These are phyloP conservation scores for Epichloe aotearoae DNA, from an alignment of 2,329 filamentous ascomycete species.

Conservation along the genomic window DNA sequence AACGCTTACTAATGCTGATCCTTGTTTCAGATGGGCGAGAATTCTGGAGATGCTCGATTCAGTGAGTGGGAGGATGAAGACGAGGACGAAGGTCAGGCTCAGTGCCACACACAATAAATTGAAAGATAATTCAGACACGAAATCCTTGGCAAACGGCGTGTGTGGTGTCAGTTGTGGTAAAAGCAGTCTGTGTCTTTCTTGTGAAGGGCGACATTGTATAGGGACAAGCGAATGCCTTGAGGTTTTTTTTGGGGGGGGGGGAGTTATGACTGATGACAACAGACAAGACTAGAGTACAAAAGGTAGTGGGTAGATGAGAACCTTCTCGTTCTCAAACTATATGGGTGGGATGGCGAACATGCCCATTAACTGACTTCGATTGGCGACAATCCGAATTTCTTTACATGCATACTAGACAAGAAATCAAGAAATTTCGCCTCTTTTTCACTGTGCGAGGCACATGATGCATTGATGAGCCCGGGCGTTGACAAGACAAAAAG, in stretches of 20 bases:
- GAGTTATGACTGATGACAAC: constrained; percentile 6
- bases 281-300: constrained; percentile 1
- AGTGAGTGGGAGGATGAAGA: constrained; percentile 61
- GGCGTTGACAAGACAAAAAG: background rate
- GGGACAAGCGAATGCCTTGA: background rate
- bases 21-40: constrained; percentile 50
- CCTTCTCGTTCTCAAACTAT: background rate
- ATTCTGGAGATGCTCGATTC: constrained; percentile 53
- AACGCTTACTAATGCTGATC: constrained; percentile 12
- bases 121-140: background rate
- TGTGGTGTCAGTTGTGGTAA: background rate
- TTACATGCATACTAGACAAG: background rate
- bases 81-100: constrained; percentile 50
- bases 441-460: background rate
- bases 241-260: background rate
- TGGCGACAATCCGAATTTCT: background rate
- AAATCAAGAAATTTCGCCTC: background rate
- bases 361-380: background rate
- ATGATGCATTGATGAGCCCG: background rate
- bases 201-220: background rate
- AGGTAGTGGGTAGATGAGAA: background rate
- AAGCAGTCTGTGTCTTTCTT: background rate
- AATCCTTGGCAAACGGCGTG: background rate
- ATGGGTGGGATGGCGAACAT: background rate
- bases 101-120: constrained; percentile 59